A percentile compares a stretch with the other conserved stretches of the same genome.
These are phyloP conservation scores for Phytophthora uliginosa DNA, from an alignment of 352 stramenopile species.

Conservation along the genomic window DNA sequence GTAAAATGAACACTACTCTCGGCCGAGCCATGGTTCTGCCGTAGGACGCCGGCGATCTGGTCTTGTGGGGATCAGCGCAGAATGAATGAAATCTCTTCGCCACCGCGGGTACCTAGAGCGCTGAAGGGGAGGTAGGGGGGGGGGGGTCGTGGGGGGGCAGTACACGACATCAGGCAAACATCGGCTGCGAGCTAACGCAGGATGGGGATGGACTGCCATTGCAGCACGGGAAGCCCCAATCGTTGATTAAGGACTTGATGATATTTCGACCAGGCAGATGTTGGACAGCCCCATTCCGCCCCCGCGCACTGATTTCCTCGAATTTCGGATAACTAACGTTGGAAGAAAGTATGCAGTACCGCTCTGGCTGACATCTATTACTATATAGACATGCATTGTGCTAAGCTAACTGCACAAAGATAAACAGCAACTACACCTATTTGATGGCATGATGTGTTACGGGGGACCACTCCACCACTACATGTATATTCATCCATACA, in stretches of 20 bases:
- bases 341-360: too few species aligned
- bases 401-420: too few species aligned
- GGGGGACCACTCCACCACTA: too few species aligned
- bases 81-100: slow-evolving; percentile 25
- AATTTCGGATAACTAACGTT: background rate
- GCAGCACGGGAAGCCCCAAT: slow-evolving; percentile 15
- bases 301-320: slow-evolving; percentile 9
- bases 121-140: background rate
- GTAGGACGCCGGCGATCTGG: slow-evolving; percentile 1
- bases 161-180: slow-evolving; percentile 12
- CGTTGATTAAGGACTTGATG: slow-evolving; percentile 29
- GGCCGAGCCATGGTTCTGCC: slow-evolving; percentile 22
- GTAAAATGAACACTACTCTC: slow-evolving; percentile 7
- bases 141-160: too few species aligned
- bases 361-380: too few species aligned
- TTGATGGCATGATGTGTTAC: too few species aligned
- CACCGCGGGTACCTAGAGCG: background rate
- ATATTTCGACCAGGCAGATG: slow-evolving; percentile 30
- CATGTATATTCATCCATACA: too few species aligned
- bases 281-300: slow-evolving; percentile 23
- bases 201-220: slow-evolving; percentile 36
- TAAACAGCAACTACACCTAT: too few species aligned
- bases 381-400: too few species aligned
- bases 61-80: slow-evolving; percentile 7
- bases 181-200: slow-evolving; percentile 28